These are phyloP conservation scores for Colletotrichum chlorophyti DNA, from an alignment of 2,329 filamentous ascomycete genomes.

Conservation along the genomic window DNA sequence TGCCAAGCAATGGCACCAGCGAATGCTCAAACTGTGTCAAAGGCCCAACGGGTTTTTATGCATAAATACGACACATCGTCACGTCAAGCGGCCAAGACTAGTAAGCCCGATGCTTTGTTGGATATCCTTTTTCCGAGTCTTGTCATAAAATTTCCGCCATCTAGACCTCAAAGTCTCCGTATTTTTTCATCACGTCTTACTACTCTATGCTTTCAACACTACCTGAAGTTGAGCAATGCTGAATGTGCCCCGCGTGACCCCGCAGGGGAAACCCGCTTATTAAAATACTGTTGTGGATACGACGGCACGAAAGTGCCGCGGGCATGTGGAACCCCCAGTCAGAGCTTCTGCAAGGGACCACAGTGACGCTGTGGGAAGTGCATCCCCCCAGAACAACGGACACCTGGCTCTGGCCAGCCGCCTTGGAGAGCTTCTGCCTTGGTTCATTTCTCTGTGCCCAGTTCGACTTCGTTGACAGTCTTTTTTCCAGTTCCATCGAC, in stretches of 20 bases:
- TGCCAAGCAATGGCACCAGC: too few species aligned
- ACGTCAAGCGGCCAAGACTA: too few species aligned
- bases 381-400: conserved; percentile 8
- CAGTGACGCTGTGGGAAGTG: conserved; percentile 17
- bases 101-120: too few species aligned
- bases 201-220: too few species aligned
- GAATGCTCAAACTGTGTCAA: too few species aligned
- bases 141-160: too few species aligned
- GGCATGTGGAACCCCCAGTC: too few species aligned
- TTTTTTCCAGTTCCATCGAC: background rate
- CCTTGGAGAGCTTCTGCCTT: background rate
- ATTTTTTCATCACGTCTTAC: too few species aligned
- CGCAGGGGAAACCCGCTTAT: conserved; percentile 14
- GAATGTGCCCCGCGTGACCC: conserved; percentile 14
- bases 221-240: background rate
- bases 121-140: too few species aligned
- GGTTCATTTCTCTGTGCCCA: conserved; percentile 4
- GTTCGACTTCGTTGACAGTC: conserved; percentile 2
- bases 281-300: conserved; percentile 17
- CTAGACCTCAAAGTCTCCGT: too few species aligned
- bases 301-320: background rate
- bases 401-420: conserved; percentile 25
- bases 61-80: too few species aligned
- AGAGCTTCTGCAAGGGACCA: conserved; percentile 28
- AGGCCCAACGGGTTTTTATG: too few species aligned